Evolutionary conservation across 495 filamentous ascomycete species (phyloP).

Genomic region (Pyrenopolyporus hunteri): DNA sequence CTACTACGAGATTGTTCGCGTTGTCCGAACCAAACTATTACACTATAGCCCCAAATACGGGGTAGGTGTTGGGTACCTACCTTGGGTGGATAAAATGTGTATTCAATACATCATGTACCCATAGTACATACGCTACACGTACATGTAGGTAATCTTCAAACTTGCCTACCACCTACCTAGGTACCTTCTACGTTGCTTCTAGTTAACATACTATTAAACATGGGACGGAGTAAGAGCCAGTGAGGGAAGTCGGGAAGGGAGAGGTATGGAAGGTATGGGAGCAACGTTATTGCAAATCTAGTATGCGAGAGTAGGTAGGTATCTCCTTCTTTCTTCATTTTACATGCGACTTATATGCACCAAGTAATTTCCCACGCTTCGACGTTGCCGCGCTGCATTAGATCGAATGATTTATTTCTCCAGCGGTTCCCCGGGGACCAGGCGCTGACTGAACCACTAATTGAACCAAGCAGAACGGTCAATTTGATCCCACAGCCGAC

Average conservation of each 20-base stretch:
- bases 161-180: not conserved
- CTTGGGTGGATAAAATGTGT: not conserved
- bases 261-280: too few species aligned
- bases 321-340: too few species aligned
- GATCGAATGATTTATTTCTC: conserved; percentile 17
- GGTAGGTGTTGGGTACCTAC: not conserved
- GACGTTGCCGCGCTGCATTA: not conserved
- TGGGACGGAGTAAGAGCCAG: too few species aligned
- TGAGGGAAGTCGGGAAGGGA: too few species aligned
- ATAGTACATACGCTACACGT: too few species aligned
- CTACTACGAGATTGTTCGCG: not conserved
- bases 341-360: not conserved
- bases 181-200: too few species aligned
- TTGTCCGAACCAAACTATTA: not conserved
- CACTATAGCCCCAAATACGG: not conserved
- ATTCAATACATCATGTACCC: not conserved
- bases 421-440: conserved; percentile 7
- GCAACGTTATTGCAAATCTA: too few species aligned
- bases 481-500: too few species aligned
- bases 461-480: too few species aligned
- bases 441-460: too few species aligned
- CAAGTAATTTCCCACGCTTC: conserved; percentile 1
- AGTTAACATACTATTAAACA: too few species aligned
- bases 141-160: not conserved
- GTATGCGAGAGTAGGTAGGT: too few species aligned